Evolutionary conservation across 495 filamentous ascomycete genomes (phyloP).

Genomic region (Letharia lupina): DNA sequence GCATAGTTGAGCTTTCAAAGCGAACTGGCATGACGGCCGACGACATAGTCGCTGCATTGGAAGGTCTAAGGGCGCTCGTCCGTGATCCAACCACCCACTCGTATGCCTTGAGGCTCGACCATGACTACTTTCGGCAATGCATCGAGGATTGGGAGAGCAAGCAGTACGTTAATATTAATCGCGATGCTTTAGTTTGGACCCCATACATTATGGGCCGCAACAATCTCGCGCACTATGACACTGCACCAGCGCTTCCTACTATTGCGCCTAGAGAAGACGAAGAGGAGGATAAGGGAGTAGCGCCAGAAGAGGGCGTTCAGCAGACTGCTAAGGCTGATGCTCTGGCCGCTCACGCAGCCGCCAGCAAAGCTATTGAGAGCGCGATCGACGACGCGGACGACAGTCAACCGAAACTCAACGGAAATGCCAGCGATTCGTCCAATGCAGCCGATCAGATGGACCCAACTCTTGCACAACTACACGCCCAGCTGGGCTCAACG

Average conservation of each 20-base stretch:
- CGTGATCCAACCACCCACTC: constrained; percentile 78
- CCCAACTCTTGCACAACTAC: constrained; percentile 15
- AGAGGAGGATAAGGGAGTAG: constrained; percentile 55
- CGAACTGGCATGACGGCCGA: constrained; percentile 93
- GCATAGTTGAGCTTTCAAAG: constrained; percentile 74
- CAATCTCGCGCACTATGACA: constrained; percentile 76
- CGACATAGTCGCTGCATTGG: constrained; percentile 87
- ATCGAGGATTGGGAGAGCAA: constrained; percentile 81
- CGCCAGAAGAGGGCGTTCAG: constrained; percentile 34
- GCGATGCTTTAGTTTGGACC: constrained; percentile 82
- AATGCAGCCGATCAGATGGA: constrained; percentile 18
- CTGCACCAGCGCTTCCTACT: constrained; percentile 71
- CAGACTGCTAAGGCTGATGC: constrained; percentile 26
- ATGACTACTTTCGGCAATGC: constrained; percentile 71
- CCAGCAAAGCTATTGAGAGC: constrained; percentile 19
- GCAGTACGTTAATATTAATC: constrained; percentile 75
- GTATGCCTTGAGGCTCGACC: constrained; percentile 83
- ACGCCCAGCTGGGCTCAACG: constrained; percentile 14
- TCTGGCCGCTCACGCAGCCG: constrained; percentile 21
- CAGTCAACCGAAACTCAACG: constrained; percentile 26
- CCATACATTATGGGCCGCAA: constrained; percentile 91
- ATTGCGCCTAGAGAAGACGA: constrained; percentile 70
- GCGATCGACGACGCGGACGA: constrained; percentile 23
- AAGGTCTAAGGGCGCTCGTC: constrained; percentile 79
- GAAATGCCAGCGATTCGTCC: constrained; percentile 21